Percentiles rank a stretch among this genome's conserved stretches.
phyloP scores from a whole-genome alignment of 164 flowering plant species.

The Aristolochia fimbriata region DNA sequence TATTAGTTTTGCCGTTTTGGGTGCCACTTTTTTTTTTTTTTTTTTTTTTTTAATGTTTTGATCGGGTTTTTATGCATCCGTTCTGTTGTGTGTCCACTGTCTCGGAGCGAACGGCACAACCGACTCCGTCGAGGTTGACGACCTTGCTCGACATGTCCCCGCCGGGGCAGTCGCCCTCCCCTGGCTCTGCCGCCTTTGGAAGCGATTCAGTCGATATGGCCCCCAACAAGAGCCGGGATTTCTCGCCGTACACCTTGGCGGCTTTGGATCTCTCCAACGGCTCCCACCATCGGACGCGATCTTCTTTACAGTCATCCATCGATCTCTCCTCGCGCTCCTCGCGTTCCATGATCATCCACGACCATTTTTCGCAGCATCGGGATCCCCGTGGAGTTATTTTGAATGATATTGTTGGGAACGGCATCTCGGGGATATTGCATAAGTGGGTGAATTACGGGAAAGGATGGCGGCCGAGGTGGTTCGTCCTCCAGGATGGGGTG shows the following conservation, averaged over 20 bases:
- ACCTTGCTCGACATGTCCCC: conserved; percentile 6
- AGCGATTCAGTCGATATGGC: not conserved
- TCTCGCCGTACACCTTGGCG: not conserved
- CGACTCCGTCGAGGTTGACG: not conserved
- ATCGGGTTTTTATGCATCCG: conserved; percentile 19
- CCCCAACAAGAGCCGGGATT: not conserved
- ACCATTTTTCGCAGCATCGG: not conserved
- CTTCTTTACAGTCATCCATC: conserved; percentile 1
- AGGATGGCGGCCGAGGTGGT: conserved; percentile 96
- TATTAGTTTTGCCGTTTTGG: no score
- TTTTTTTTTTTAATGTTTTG: not conserved
- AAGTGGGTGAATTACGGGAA: conserved; percentile 99
- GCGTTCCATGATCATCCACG: not conserved
- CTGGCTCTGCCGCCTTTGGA: not conserved
- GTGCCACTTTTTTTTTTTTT: no score
- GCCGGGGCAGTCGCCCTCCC: not conserved
- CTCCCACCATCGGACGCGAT: conserved; percentile 7
- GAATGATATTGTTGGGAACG: conserved; percentile 67
- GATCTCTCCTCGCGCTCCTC: conserved; percentile 3
- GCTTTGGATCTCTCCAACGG: not conserved
- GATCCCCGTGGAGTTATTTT: conserved; percentile 39
- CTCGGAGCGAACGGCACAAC: not conserved
- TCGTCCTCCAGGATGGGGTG: conserved; percentile 55
- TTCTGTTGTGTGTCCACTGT: conserved; percentile 24
- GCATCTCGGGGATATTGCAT: conserved; percentile 59